Base-by-base conservation (phyloP, 2,329 filamentous ascomycete species). In the Stachybotrys elegans region DNA sequence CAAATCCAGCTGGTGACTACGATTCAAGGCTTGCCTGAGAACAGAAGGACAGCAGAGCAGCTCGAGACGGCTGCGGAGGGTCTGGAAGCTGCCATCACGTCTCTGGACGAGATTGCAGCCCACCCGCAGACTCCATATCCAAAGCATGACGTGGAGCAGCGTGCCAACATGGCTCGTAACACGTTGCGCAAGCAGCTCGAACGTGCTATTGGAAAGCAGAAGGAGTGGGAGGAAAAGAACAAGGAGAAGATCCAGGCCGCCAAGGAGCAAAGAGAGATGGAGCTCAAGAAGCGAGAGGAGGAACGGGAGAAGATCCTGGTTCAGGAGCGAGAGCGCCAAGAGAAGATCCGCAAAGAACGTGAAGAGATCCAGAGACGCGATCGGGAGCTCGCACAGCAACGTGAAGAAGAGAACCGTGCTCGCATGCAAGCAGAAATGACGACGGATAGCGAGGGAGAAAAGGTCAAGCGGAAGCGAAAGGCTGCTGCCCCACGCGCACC, bases 101-200 rank as follows among this genome's bases (percentile, higher is more conserved):
- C 78, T 6, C 68, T 85, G 1, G 81, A 84, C 50, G 77, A 78
- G 49, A 83, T 84, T 51, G 80, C 81, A 4, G 67, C 72, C 23
- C 73, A 80, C 47, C 78, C 79, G 1, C 73, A 80, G 46, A 79
- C 93, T 4, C 94, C 93, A 0, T 98, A 96, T 65, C 93, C 92
- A 6, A 85, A 88, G 55, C 78, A 86, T 48, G 89, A 96, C 54
- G 81, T 98, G 27, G 92, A 97, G 63, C 88, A 94, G 67, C 89
- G 94, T 59, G 92, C 93, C 35, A 95, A 88, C 73, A 98, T 98
- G 93, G 91, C 89, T 51, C 84, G 86, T 48, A 95, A 96, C 62
- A 98, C 94, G 1, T 88, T 95, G 69, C 85, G 88, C 51, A 90
- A 88, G 57, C 92, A 98, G 63, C 79, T 98, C 12, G 88, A 94